These are phyloP conservation scores for Phlegmacium glaucopus DNA, from an alignment of 768 basidiomycete species.

Conservation along the genomic window DNA sequence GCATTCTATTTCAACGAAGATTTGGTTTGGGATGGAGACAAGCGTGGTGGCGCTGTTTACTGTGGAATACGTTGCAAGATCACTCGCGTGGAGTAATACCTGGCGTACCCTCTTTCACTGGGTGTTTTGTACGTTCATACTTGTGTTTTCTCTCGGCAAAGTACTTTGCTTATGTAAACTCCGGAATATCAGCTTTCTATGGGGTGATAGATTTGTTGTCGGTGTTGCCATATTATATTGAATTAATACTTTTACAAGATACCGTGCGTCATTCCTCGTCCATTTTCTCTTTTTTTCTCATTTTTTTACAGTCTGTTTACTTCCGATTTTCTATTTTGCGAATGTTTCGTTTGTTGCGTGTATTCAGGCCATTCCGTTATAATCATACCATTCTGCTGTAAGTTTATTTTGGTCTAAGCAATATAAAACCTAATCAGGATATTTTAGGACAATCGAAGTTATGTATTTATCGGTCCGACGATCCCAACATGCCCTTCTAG, in stretches of 20 bases:
- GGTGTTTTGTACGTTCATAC: constrained; percentile 54
- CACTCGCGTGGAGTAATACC: constrained; percentile 70
- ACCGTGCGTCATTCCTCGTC: constrained; percentile 44
- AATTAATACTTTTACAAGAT: constrained; percentile 79
- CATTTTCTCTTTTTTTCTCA: not conserved
- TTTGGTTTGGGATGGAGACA: constrained; percentile 90
- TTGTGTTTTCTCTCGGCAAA: not conserved
- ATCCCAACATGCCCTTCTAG: constrained; percentile 81
- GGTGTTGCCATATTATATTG: constrained; percentile 87
- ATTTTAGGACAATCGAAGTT: constrained; percentile 75
- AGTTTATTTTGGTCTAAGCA: constrained; percentile 21
- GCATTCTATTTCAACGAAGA: constrained; percentile 60
- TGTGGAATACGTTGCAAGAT: constrained; percentile 73
- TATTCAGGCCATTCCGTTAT: constrained; percentile 87
- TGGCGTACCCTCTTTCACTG: constrained; percentile 62
- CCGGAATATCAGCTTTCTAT: constrained; percentile 54
- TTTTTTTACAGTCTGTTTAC: constrained; percentile 57
- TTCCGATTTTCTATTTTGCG: constrained; percentile 91
- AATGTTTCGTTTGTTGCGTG: constrained; percentile 84
- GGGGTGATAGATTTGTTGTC: constrained; percentile 84
- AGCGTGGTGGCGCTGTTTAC: constrained; percentile 83
- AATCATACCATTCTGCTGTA: constrained; percentile 81
- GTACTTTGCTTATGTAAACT: constrained; percentile 10
- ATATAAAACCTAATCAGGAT: not conserved
- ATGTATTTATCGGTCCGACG: constrained; percentile 88